Conservation (phyloP, 768 basidiomycete genomes). For the Boletus reticuloceps region DNA sequence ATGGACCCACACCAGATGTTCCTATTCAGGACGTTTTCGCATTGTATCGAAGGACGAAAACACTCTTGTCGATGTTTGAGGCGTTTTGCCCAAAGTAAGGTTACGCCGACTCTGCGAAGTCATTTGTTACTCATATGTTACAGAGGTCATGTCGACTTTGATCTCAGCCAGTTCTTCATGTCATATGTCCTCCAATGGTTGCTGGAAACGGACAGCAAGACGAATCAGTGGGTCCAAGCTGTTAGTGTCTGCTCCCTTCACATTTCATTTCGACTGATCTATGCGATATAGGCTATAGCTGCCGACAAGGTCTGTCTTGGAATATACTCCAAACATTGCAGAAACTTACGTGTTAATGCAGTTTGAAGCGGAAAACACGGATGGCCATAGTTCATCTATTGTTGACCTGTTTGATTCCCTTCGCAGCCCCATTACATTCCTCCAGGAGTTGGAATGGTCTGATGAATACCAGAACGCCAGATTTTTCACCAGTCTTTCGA, state of each 20-base stretch:
- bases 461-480: conserved; percentile 85
- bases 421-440: conserved; percentile 83
- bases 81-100: conserved; percentile 81
- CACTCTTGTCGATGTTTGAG: conserved; percentile 71
- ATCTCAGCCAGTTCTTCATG: conserved; percentile 78
- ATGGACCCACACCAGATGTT: conserved; percentile 82
- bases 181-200: conserved; percentile 89
- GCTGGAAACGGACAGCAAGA: conserved; percentile 83
- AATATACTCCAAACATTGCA: background rate
- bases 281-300: conserved; percentile 60
- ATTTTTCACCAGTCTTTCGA: conserved; percentile 86
- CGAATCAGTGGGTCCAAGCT: conserved; percentile 90
- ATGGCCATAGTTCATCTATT: conserved; percentile 95
- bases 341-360: conserved; percentile 25
- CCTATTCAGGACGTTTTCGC: conserved; percentile 90
- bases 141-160: conserved; percentile 61
- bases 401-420: conserved; percentile 95
- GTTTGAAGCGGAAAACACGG: conserved; percentile 75
- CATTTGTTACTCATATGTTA: background rate
- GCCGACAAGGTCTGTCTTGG: conserved; percentile 65
- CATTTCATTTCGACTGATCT: conserved; percentile 5
- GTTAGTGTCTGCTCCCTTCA: conserved; percentile 47
- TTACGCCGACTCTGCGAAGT: background rate
- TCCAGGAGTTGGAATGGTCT: conserved; percentile 90
- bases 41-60: conserved; percentile 76